Conservation (phyloP, 768 basidiomycete species). For the Trametes villosa region DNA sequence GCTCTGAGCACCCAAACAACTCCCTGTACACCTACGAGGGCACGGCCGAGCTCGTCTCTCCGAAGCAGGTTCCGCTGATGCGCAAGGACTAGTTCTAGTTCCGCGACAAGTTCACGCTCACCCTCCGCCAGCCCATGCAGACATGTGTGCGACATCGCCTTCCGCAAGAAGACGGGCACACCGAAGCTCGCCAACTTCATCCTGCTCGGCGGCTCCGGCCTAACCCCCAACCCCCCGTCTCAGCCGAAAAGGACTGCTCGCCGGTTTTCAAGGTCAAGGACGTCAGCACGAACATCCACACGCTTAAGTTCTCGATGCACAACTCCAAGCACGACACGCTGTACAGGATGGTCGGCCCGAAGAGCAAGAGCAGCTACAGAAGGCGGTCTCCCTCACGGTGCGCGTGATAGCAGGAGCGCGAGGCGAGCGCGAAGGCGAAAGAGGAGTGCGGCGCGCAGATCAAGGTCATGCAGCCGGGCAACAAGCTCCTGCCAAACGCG, state of each 20-base stretch:
- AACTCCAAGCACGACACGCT: slow-evolving; percentile 90
- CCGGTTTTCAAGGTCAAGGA: slow-evolving; percentile 76
- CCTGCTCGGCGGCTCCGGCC: slow-evolving; percentile 79
- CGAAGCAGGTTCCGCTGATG: slow-evolving; percentile 86
- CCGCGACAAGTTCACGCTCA: slow-evolving; percentile 80
- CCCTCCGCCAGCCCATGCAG: slow-evolving; percentile 88
- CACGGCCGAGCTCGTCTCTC: slow-evolving; percentile 66
- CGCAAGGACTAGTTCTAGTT: slow-evolving; percentile 90
- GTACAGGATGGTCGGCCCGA: slow-evolving; percentile 84
- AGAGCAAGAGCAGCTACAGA: slow-evolving; percentile 76
- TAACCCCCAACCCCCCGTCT: slow-evolving; percentile 65
- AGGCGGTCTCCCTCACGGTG: slow-evolving; percentile 66
- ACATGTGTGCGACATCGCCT: slow-evolving; percentile 93
- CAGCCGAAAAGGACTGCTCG: slow-evolving; percentile 60
- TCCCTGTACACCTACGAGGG: slow-evolving; percentile 96
- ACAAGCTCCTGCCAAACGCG: slow-evolving; percentile 58
- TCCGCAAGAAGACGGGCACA: slow-evolving; percentile 82
- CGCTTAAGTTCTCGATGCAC: slow-evolving; percentile 87
- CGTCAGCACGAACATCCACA: slow-evolving; percentile 80
- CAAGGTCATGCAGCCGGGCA: slow-evolving; percentile 76
- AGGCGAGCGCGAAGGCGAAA: slow-evolving; percentile 70
- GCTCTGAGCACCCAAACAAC: slow-evolving; percentile 97
- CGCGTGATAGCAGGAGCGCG: slow-evolving; percentile 79
- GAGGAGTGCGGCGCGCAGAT: slow-evolving; percentile 64
- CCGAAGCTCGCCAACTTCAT: slow-evolving; percentile 81